phyloP scores from a whole-genome alignment of 1,284 basidiomycete genomes.

The Cutaneotrichosporon daszewskae region DNA sequence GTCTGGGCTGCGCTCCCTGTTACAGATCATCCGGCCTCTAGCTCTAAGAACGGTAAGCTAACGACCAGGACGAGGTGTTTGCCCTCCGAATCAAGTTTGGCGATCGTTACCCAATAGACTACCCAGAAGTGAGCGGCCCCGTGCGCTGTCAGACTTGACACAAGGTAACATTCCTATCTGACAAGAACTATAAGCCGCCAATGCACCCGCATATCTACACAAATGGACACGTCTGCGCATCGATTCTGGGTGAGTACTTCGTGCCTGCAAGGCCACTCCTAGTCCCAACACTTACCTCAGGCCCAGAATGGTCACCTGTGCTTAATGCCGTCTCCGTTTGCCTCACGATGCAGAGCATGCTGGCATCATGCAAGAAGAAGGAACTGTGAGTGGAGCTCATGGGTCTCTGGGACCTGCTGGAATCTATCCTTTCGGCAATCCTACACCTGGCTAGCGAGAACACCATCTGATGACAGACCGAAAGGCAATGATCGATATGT shows the following conservation, averaged over 20 bases:
- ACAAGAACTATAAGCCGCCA: constrained; percentile 37
- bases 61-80: constrained; percentile 45
- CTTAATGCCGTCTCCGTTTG: constrained; percentile 45
- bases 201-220: constrained; percentile 47
- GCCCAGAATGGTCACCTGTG: constrained; percentile 45
- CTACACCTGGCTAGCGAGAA: not conserved
- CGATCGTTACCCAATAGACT: constrained; percentile 44
- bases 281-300: constrained; percentile 12
- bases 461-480: constrained; percentile 27
- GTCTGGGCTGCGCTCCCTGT: too few relatives aligned
- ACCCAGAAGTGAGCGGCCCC: constrained; percentile 31
- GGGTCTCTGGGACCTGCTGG: not conserved
- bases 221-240: constrained; percentile 49
- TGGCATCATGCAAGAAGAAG: constrained; percentile 47
- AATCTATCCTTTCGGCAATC: not conserved
- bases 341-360: constrained; percentile 50
- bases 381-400: constrained; percentile 29
- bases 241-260: constrained; percentile 32
- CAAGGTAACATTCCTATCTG: constrained; percentile 44
- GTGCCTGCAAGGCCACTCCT: not conserved
- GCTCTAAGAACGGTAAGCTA: too few relatives aligned
- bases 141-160: constrained; percentile 27
- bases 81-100: constrained; percentile 40
- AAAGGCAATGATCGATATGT: constrained; percentile 46
- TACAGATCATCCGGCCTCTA: too few relatives aligned